Conservation (phyloP, 169 alveolate species). For the Eimeria sp. region DNA sequence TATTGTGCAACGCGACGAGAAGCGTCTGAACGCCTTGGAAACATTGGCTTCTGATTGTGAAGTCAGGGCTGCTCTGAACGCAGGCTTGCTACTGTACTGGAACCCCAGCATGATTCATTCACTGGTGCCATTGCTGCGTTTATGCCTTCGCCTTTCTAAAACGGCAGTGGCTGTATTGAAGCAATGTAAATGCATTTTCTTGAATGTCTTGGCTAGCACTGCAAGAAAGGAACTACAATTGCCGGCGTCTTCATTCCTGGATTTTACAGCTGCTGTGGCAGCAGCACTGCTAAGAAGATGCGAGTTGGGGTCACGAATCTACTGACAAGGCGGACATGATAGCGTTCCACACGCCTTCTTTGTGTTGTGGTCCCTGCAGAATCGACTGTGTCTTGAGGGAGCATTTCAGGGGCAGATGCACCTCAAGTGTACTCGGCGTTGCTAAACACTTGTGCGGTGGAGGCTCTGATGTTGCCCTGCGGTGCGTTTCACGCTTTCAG, state of each 20-base stretch:
- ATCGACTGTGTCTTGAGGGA: constrained; percentile 29
- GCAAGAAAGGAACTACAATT: not conserved
- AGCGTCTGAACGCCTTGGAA: not conserved
- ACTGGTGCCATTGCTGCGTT: not conserved
- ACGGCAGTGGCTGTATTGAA: not conserved
- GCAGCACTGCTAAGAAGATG: not conserved
- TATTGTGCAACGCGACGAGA: not conserved
- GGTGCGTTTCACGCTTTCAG: constrained; percentile 45
- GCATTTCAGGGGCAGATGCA: constrained; percentile 56
- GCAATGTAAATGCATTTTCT: not conserved
- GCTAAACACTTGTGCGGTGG: constrained; percentile 82
- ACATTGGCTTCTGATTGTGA: not conserved
- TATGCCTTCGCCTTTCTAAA: not conserved
- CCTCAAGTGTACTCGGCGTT: constrained; percentile 54
- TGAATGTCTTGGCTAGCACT: not conserved
- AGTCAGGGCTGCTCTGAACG: not conserved
- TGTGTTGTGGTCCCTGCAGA: constrained; percentile 8
- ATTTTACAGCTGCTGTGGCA: not conserved
- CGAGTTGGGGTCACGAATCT: not conserved
- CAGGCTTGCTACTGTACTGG: not conserved
- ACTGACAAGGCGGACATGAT: not conserved
- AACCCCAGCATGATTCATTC: not conserved
- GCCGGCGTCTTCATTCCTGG: not conserved
- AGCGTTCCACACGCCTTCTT: not conserved
- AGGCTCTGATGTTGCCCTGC: constrained; percentile 79